Evolutionary conservation across 192 early-diverging fungal genomes (phyloP).

Genomic region (Entrophospora sp.): DNA sequence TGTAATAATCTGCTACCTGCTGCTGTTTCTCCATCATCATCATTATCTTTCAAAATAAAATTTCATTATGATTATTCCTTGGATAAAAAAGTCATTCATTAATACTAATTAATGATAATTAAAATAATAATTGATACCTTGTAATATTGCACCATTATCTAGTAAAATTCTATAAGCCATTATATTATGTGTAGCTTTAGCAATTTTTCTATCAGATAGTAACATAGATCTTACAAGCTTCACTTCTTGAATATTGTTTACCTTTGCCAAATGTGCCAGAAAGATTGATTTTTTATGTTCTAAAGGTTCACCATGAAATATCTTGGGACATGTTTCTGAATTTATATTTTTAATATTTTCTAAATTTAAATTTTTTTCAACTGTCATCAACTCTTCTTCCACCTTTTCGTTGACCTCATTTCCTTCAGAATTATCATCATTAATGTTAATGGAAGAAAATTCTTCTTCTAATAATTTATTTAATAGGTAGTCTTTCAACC

Average conservation of each 20-base stretch:
- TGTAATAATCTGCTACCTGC: slow-evolving; percentile 80
- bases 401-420: background rate
- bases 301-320: slow-evolving; percentile 35
- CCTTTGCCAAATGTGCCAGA: slow-evolving; percentile 69
- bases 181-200: slow-evolving; percentile 86
- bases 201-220: slow-evolving; percentile 63
- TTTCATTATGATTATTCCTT: no score
- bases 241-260: slow-evolving; percentile 44
- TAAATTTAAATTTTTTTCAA: background rate
- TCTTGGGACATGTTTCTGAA: slow-evolving; percentile 13
- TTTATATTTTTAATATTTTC: slow-evolving; percentile 12
- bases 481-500: slow-evolving; percentile 42
- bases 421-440: background rate
- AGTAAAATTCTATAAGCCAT: slow-evolving; percentile 71
- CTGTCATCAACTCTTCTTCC: background rate
- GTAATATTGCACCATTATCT: slow-evolving; percentile 43
- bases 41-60: slow-evolving; percentile 47
- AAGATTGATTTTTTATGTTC: slow-evolving; percentile 79
- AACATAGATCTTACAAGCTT: slow-evolving; percentile 42
- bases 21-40: slow-evolving; percentile 92
- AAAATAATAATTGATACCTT: slow-evolving; percentile 27
- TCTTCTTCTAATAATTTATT: slow-evolving; percentile 12
- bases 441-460: background rate
- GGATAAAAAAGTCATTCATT: no score
- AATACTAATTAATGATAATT: background rate